A percentile compares a stretch with the other conserved stretches of the same genome.
Evolutionary conservation across 768 basidiomycete species (phyloP).

Genomic region (Pulveroboletus ravenelii): DNA sequence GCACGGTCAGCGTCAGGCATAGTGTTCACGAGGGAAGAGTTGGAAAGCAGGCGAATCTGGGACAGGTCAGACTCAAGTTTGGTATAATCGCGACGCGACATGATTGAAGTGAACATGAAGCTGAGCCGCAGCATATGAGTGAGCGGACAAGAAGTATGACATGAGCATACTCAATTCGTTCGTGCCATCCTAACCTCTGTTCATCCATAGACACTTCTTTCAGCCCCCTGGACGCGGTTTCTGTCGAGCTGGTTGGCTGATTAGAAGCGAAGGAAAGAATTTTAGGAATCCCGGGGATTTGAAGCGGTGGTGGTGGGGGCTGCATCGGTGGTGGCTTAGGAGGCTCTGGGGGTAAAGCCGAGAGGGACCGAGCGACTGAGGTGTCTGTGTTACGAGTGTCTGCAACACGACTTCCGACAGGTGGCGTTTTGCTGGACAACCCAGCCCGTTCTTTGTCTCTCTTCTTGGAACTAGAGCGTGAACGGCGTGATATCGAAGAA

Average conservation of each 20-base stretch:
- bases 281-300: conserved; percentile 15
- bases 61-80: conserved; percentile 32
- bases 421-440: not conserved
- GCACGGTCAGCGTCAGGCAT: conserved; percentile 25
- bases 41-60: conserved; percentile 21
- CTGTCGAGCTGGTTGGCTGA: conserved; percentile 2
- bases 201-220: conserved; percentile 33
- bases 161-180: conserved; percentile 37
- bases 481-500: conserved; percentile 3
- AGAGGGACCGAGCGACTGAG: not conserved
- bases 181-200: conserved; percentile 35
- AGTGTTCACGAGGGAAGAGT: conserved; percentile 19
- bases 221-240: not conserved
- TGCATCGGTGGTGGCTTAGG: conserved; percentile 11
- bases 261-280: conserved; percentile 17
- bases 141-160: not conserved
- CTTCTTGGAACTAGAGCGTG: conserved; percentile 11
- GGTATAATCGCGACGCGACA: conserved; percentile 30
- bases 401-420: not conserved
- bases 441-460: conserved; percentile 1
- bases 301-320: conserved; percentile 19
- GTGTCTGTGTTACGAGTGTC: not conserved
- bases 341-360: conserved; percentile 12
- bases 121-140: conserved; percentile 21
- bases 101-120: conserved; percentile 33